Conservation (phyloP, 192 early-diverging fungal species). For the Coemansia sp. region DNA sequence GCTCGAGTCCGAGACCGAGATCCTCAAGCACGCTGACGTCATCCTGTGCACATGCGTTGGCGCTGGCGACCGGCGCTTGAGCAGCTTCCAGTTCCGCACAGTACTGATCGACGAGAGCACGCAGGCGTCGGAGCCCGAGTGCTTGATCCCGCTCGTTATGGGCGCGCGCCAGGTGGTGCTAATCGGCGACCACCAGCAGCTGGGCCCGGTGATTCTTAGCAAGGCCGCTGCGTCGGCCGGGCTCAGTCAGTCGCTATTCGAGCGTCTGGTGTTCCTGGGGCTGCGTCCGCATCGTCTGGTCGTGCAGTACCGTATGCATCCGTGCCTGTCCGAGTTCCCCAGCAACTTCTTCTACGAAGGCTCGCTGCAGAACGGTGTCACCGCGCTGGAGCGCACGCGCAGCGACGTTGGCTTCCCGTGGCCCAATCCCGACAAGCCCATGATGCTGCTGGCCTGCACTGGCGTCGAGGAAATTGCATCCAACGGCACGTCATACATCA, state of each 20-base stretch:
- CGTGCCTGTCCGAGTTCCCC: conserved; percentile 97
- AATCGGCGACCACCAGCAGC: conserved; percentile 98
- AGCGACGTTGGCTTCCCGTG: conserved; percentile 93
- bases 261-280: conserved; percentile 89
- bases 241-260: conserved; percentile 93
- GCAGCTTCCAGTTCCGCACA: conserved; percentile 85
- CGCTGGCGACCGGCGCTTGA: conserved; percentile 91
- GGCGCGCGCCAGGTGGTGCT: conserved; percentile 95
- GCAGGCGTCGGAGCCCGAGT: conserved; percentile 95
- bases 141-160: conserved; percentile 96
- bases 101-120: conserved; percentile 98
- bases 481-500: conserved; percentile 97
- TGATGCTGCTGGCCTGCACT: conserved; percentile 92
- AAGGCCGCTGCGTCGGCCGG: conserved; percentile 95
- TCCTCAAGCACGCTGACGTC: conserved; percentile 92
- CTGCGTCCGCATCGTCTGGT: conserved; percentile 92
- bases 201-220: conserved; percentile 97
- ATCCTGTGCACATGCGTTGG: conserved; percentile 97
- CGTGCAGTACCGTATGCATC: conserved; percentile 99
- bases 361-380: conserved; percentile 95
- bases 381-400: conserved; percentile 83
- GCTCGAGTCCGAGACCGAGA: conserved; percentile 86
- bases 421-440: conserved; percentile 90
- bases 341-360: conserved; percentile 99
- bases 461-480: conserved; percentile 97